Percentiles rank a stretch among this genome's conserved stretches.
phyloP scores from a whole-genome alignment of 2,329 filamentous ascomycete species.

The Rhynchosporium agropyri region DNA sequence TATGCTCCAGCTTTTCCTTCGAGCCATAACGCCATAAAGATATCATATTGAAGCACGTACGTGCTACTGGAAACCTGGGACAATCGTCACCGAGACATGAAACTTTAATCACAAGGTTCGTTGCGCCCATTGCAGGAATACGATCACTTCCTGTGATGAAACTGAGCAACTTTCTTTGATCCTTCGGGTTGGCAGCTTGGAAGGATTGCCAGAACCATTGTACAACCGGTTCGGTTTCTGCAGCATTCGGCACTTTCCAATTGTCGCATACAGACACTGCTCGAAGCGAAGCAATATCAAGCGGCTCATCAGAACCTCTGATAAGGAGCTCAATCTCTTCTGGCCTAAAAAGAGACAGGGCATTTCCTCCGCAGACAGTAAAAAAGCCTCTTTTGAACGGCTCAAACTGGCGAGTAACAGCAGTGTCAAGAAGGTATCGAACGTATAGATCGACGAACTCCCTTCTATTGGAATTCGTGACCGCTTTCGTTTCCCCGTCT shows the following conservation, averaged over 20 bases:
- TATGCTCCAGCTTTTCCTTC: constrained; percentile 66
- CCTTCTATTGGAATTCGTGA: constrained; percentile 81
- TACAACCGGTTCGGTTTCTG: constrained; percentile 66
- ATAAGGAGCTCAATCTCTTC: constrained; percentile 91
- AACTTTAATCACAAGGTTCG: constrained; percentile 76
- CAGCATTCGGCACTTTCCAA: constrained; percentile 63
- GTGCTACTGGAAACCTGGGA: constrained; percentile 77
- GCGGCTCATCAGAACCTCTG: constrained; percentile 78
- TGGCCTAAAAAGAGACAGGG: constrained; percentile 81
- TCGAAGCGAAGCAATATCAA: constrained; percentile 76
- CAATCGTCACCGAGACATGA: constrained; percentile 75
- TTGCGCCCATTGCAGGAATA: constrained; percentile 84
- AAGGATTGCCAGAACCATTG: constrained; percentile 91
- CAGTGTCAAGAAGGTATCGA: constrained; percentile 74
- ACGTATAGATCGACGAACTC: constrained; percentile 90
- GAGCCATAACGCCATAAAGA: constrained; percentile 73
- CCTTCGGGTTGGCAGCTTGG: constrained; percentile 60
- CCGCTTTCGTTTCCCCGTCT: constrained; percentile 71
- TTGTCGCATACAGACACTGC: constrained; percentile 82
- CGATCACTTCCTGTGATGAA: constrained; percentile 92
- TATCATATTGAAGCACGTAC: constrained; percentile 89
- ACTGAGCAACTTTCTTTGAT: constrained; percentile 77
- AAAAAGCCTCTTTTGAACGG: constrained; percentile 95
- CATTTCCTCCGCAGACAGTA: constrained; percentile 87
- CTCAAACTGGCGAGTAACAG: constrained; percentile 82